A percentile compares a stretch with the other conserved stretches of the same genome.
Conservation (phyloP, 169 alveolate species). For the Babesia divergens region DNA sequence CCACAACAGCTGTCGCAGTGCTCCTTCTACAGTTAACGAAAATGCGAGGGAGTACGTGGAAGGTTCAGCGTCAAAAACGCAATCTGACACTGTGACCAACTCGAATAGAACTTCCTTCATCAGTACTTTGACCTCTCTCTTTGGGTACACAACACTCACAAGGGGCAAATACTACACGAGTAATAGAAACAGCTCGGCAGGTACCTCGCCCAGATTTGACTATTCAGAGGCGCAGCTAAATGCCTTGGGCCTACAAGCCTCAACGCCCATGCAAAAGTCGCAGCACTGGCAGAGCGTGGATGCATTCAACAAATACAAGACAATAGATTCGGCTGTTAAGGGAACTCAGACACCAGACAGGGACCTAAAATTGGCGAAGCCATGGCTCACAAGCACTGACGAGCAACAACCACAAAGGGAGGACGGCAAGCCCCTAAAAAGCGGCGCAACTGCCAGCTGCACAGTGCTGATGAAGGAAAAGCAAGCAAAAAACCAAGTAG, state of each 20-base stretch:
- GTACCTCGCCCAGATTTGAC: not conserved
- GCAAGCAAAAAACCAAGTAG: not conserved
- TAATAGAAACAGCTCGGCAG: not conserved
- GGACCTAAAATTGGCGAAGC: not conserved
- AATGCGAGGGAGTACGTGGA: too few species aligned
- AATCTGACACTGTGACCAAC: too few species aligned
- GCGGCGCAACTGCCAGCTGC: not conserved
- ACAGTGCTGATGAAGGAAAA: not conserved
- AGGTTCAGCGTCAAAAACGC: too few species aligned
- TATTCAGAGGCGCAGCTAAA: not conserved
- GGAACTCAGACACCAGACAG: not conserved
- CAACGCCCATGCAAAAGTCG: not conserved
- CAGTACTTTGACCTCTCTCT: constrained; percentile 43
- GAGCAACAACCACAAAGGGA: too few species aligned
- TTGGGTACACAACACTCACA: constrained; percentile 6
- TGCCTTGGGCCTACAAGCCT: not conserved
- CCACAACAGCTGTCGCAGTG: too few species aligned
- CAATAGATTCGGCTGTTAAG: not conserved
- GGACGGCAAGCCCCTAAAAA: too few species aligned
- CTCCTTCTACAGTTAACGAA: too few species aligned
- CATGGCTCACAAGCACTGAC: too few species aligned
- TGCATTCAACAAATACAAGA: not conserved
- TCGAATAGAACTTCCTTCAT: constrained; percentile 32
- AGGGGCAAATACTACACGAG: not conserved
- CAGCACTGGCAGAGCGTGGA: not conserved